These are phyloP conservation scores for Starmerella sp. DNA, from an alignment of 805 yeast genomes.

Conservation along the genomic window DNA sequence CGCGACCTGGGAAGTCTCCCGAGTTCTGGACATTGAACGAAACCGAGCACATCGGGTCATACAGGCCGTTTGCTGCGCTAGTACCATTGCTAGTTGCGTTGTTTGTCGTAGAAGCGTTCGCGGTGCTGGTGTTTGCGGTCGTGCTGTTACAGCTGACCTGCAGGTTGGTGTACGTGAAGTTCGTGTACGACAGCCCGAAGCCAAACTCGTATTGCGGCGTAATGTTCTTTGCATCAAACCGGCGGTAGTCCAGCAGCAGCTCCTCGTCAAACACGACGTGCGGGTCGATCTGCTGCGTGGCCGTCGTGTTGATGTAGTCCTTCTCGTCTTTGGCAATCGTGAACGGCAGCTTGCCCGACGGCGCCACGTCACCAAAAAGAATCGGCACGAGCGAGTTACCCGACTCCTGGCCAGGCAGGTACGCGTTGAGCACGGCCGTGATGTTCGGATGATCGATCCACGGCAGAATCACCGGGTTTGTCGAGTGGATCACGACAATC, in stretches of 20 bases:
- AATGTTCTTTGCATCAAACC: background rate
- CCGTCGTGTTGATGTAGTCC: background rate
- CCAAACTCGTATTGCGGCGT: background rate
- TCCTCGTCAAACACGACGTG: background rate
- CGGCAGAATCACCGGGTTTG: background rate
- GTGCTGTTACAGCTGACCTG: background rate
- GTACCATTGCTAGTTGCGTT: background rate
- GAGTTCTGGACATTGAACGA: background rate
- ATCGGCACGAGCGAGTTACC: background rate
- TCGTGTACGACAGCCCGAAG: background rate
- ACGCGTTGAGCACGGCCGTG: background rate
- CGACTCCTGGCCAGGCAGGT: background rate
- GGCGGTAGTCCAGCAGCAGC: background rate
- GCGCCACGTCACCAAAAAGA: background rate
- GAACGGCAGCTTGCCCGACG: background rate
- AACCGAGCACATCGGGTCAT: background rate
- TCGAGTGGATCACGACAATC: background rate
- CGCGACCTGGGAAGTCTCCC: background rate
- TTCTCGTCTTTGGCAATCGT: background rate
- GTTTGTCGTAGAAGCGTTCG: background rate
- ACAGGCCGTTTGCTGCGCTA: background rate
- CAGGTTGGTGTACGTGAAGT: background rate
- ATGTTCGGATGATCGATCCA: background rate
- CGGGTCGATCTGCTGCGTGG: background rate
- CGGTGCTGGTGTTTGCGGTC: background rate